Evolutionary conservation across 2,329 filamentous ascomycete genomes (phyloP).

Genomic region (Trichoderma lentiforme): DNA sequence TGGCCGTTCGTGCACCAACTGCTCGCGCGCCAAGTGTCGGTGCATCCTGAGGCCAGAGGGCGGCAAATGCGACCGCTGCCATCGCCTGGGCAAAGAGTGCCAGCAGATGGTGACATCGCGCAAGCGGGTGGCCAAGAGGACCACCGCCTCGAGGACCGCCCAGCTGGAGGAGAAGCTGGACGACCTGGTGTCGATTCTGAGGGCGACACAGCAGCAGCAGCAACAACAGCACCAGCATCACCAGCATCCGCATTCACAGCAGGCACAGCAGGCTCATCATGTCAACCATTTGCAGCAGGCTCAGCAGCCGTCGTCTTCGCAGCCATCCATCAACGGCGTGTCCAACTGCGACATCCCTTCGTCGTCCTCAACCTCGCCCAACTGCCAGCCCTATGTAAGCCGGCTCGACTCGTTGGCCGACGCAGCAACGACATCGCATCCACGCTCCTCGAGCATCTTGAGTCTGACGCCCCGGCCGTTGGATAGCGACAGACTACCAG

Average conservation of each 20-base stretch:
- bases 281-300: background rate
- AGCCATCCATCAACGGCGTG: constrained; percentile 11
- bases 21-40: constrained; percentile 47
- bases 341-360: background rate
- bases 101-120: constrained; percentile 42
- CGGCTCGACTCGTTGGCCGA: constrained; percentile 37
- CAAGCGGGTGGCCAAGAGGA: constrained; percentile 35
- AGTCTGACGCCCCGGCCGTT: background rate
- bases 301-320: constrained; percentile 18
- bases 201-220: constrained; percentile 29
- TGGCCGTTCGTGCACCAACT: constrained; percentile 45
- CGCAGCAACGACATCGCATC: constrained; percentile 33
- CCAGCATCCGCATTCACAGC: background rate
- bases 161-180: constrained; percentile 51
- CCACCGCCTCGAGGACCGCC: constrained; percentile 38
- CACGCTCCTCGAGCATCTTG: background rate
- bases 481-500: constrained; percentile 24
- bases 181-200: constrained; percentile 45
- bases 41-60: constrained; percentile 41
- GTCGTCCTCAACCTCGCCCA: background rate
- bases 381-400: constrained; percentile 25
- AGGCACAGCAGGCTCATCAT: constrained; percentile 17
- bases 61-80: constrained; percentile 39
- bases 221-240: constrained; percentile 15
- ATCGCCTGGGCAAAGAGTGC: constrained; percentile 47